Conservation (phyloP, 148 eudicot genomes). For the Silene conica region DNA sequence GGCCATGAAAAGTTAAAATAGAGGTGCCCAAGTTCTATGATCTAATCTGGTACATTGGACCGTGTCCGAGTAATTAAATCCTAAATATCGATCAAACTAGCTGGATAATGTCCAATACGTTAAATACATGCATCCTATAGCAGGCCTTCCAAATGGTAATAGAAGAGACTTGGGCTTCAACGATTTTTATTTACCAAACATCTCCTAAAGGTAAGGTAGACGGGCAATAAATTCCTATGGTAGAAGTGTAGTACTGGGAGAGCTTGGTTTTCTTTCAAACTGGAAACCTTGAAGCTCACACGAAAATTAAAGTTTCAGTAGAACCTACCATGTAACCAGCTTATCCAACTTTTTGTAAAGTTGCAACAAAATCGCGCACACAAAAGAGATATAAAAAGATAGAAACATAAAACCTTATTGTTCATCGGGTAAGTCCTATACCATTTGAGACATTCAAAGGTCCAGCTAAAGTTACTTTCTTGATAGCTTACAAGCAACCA, state of each 20-base stretch:
- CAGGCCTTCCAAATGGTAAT: neutral
- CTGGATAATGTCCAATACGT: neutral
- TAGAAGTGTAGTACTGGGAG: neutral
- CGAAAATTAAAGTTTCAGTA: neutral
- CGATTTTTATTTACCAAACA: neutral
- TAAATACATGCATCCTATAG: neutral
- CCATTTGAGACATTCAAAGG: neutral
- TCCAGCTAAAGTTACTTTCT: neutral
- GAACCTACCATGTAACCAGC: neutral
- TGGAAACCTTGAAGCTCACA: slow-evolving; percentile 8
- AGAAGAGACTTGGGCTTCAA: neutral
- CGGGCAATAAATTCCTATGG: neutral
- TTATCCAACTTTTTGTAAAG: neutral
- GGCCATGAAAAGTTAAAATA: neutral
- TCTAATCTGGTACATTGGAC: neutral
- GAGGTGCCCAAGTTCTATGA: neutral
- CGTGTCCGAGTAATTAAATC: neutral
- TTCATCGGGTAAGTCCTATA: neutral
- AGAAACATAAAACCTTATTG: neutral
- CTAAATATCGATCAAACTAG: neutral
- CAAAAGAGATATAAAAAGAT: neutral
- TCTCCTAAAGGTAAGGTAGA: neutral
- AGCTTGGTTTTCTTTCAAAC: neutral
- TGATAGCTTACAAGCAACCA: too few species aligned
- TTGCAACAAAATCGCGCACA: neutral